Evolutionary conservation across 2,329 filamentous ascomycete genomes (phyloP), one percentile per base, ranked within the genome.

Genomic region (Aspergillus aculeatus): DNA sequence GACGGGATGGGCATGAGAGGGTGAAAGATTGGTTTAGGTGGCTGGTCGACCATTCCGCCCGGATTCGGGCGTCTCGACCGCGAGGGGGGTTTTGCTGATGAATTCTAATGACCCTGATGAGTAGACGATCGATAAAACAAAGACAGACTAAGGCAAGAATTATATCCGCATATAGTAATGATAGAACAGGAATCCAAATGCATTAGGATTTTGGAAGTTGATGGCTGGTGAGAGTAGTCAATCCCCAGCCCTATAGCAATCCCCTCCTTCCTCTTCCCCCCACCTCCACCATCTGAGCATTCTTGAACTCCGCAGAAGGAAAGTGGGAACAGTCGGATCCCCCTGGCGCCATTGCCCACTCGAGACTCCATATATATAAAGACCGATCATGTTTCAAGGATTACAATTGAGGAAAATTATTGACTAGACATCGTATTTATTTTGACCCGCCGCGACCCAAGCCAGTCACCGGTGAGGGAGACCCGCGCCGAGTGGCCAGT

Each of bases 41-140:
- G 53, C 49, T 57, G 52, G 52, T 32, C 11, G 26, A 54, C 38
- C 16, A 16, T 19, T 19, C 38, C 38, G 38, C 16, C 38, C 38
- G 38, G 16, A 44, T 44, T 6, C 23, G 38, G 38, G 38, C 38
- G 38, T 44, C 16, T 44, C 6, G 38, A 44, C 38, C 16, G 14
- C 16, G 38, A 35, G 16, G 7, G 38, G 2, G 16, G 12, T 19
- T 12, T 7, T 44, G 38, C 14, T 44, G 38, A 44, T 44, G 16
- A 60, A n/a, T 44, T 16, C 57, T 57, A 57, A 58, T 58, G 59
- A 44, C 38, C 38, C 5, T 44, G 38, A 44, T 44, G 38, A 44
- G 16, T 16, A 7, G 38, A 44, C 16, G 38, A 44, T 44, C 38
- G 38, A 44, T 16, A 44, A 16, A 44, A 44, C 14, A 16, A 16